Percentiles rank a stretch among this genome's conserved stretches.
phyloP scores from a whole-genome alignment of 1,284 basidiomycete species.

The Sphagnurus paluster region DNA sequence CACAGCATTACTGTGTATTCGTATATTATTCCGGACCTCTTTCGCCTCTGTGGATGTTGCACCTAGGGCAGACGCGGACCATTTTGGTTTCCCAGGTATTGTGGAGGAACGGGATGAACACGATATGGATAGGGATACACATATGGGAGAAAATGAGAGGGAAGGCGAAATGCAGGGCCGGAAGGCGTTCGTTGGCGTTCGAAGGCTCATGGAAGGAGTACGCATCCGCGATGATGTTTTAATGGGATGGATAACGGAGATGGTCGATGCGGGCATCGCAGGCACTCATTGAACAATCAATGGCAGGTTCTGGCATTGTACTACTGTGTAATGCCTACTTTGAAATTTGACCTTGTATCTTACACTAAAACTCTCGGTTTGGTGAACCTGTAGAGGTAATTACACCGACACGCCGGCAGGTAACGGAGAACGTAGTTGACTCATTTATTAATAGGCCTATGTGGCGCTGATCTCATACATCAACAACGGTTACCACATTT shows the following conservation, averaged over 20 bases:
- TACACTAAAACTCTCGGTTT: constrained; percentile 23
- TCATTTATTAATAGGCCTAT: neutral
- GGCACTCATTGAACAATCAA: constrained; percentile 2
- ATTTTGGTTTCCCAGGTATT: constrained; percentile 80
- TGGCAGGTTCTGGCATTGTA: constrained; percentile 1
- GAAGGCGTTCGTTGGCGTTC: constrained; percentile 65
- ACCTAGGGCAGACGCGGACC: constrained; percentile 72
- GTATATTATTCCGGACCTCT: constrained; percentile 72
- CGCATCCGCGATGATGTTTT: constrained; percentile 68
- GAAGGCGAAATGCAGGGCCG: constrained; percentile 69
- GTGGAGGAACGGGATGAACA: constrained; percentile 65
- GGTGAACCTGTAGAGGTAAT: constrained; percentile 35
- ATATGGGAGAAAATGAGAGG: constrained; percentile 43
- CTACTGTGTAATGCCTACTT: neutral
- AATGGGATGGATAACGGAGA: constrained; percentile 77
- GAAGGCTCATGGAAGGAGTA: constrained; percentile 62
- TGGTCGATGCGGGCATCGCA: constrained; percentile 58
- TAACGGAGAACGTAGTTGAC: constrained; percentile 28
- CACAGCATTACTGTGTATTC: constrained; percentile 72
- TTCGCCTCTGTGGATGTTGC: constrained; percentile 71
- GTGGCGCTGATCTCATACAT: neutral
- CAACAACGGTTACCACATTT: constrained; percentile 54
- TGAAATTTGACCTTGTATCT: neutral
- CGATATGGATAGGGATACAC: constrained; percentile 38
- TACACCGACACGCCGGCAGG: constrained; percentile 63